phyloP scores from a whole-genome alignment of 2,329 filamentous ascomycete species.

The Plenodomus biglobosus region DNA sequence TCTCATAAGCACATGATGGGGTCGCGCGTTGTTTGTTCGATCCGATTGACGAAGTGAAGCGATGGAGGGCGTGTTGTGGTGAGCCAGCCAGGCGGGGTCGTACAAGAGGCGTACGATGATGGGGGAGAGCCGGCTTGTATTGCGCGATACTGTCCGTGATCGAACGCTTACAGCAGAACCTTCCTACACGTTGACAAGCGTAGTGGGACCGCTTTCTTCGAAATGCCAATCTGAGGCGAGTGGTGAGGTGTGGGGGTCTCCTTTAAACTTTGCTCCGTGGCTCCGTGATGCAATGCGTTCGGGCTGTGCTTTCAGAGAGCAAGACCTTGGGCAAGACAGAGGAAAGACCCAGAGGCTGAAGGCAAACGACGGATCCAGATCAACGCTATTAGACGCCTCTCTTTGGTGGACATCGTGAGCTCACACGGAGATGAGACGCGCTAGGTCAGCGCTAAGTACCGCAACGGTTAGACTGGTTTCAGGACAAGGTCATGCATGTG shows the following conservation, averaged over 20 bases:
- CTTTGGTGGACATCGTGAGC: background rate
- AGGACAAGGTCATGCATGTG: background rate
- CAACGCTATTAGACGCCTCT: background rate
- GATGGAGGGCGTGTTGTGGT: constrained; percentile 5
- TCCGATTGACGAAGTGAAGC: background rate
- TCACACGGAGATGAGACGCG: background rate
- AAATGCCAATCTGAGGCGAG: background rate
- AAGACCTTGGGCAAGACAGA: background rate
- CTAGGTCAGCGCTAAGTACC: background rate
- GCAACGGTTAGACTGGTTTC: background rate
- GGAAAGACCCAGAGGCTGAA: background rate
- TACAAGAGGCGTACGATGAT: constrained; percentile 6
- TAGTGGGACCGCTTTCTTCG: background rate
- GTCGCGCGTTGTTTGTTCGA: constrained; percentile 3
- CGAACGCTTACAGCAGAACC: background rate
- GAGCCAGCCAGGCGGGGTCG: background rate
- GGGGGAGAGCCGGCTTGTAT: background rate
- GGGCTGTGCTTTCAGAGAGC: background rate
- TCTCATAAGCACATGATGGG: constrained; percentile 22
- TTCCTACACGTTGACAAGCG: background rate
- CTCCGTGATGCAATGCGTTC: background rate
- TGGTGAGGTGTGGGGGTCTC: background rate
- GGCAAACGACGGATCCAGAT: background rate
- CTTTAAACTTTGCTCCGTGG: background rate
- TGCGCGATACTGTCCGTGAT: background rate